Evolutionary conservation across 352 stramenopile species (phyloP).

Genomic region (Phytophthora podocarpi): DNA sequence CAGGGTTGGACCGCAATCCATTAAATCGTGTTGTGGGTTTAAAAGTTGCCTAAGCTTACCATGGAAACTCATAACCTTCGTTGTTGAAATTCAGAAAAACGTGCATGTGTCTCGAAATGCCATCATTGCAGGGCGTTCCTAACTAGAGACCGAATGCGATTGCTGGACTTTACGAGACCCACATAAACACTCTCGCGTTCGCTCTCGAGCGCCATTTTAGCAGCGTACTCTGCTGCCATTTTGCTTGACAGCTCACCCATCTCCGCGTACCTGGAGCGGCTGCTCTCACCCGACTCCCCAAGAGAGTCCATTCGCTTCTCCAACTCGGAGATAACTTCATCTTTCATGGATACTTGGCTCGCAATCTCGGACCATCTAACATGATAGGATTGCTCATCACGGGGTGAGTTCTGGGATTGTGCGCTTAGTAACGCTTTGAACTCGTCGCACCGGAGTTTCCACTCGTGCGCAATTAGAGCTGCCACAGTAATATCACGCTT

Average conservation of each 20-base stretch:
- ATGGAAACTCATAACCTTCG: background rate
- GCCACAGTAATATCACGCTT: slow-evolving; percentile 52
- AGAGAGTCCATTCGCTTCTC: slow-evolving; percentile 30
- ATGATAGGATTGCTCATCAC: slow-evolving; percentile 25
- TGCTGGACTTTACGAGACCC: slow-evolving; percentile 28
- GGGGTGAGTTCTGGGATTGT: background rate
- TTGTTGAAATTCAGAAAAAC: background rate
- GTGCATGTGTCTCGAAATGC: background rate
- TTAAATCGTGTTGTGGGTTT: too few relatives aligned
- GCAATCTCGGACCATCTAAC: slow-evolving; percentile 26
- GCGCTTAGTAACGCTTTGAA: slow-evolving; percentile 16
- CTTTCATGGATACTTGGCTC: slow-evolving; percentile 15
- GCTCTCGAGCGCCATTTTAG: slow-evolving; percentile 27
- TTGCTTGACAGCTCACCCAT: slow-evolving; percentile 42
- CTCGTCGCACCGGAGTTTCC: slow-evolving; percentile 17
- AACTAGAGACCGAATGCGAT: slow-evolving; percentile 31
- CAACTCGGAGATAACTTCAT: slow-evolving; percentile 17
- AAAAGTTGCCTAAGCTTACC: background rate
- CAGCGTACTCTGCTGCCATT: slow-evolving; percentile 33
- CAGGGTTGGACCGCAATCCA: too few relatives aligned
- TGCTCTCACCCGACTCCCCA: slow-evolving; percentile 2
- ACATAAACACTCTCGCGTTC: slow-evolving; percentile 24
- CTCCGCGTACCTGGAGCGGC: slow-evolving; percentile 30
- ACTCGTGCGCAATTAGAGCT: slow-evolving; percentile 38
- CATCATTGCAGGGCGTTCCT: slow-evolving; percentile 18